These are phyloP conservation scores for Cladosporium phlei DNA, from an alignment of 2,329 filamentous ascomycete genomes.

Conservation along the genomic window DNA sequence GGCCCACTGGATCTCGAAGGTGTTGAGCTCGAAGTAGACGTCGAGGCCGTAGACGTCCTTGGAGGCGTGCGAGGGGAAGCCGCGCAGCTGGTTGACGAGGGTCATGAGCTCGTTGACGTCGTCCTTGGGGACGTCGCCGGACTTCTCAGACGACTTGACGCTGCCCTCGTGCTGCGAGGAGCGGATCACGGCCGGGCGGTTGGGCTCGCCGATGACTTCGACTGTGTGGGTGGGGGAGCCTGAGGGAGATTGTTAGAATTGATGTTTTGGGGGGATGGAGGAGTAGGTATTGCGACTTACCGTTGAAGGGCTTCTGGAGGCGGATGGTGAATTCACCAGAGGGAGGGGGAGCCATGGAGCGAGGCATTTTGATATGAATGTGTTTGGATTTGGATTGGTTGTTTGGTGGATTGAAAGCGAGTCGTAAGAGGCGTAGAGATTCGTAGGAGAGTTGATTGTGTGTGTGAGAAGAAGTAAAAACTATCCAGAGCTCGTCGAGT, in stretches of 20 bases:
- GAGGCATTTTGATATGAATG: constrained; percentile 29
- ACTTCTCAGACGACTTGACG: constrained; percentile 34
- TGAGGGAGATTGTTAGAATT: constrained; percentile 16
- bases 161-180: constrained; percentile 30
- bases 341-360: constrained; percentile 32
- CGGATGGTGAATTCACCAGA: constrained; percentile 33
- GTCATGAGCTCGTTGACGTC: constrained; percentile 39
- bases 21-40: constrained; percentile 38
- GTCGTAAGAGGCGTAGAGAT: background rate
- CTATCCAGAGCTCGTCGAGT: background rate
- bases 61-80: constrained; percentile 36
- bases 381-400: background rate
- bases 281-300: constrained; percentile 17
- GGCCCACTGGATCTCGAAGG: constrained; percentile 40
- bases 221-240: constrained; percentile 32
- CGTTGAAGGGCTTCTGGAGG: constrained; percentile 32
- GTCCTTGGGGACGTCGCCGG: constrained; percentile 37
- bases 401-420: background rate
- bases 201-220: constrained; percentile 39
- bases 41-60: constrained; percentile 39
- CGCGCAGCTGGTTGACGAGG: constrained; percentile 36
- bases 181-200: constrained; percentile 36
- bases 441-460: background rate
- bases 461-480: background rate
- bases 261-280: too few species aligned